Conservation (phyloP, 306 rosid genomes). For the Quercus dentata region DNA sequence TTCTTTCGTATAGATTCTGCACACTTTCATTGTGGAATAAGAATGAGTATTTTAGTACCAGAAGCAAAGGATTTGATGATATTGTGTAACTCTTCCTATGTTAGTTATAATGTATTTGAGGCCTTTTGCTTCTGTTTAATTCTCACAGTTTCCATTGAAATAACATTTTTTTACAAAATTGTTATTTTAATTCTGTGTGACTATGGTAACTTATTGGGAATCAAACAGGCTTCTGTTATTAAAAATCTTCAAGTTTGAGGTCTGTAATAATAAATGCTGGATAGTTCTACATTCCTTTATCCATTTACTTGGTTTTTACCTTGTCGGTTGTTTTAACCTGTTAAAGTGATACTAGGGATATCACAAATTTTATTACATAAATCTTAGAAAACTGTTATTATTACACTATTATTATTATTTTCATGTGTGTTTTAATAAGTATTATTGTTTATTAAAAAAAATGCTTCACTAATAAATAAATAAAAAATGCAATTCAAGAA, state of each 20-base stretch:
- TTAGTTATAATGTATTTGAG: slow-evolving; percentile 26
- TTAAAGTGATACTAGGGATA: no score
- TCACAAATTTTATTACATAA: no score
- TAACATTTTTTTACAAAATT: slow-evolving; percentile 24
- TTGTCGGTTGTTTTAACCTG: neutral
- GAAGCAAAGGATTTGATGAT: slow-evolving; percentile 26
- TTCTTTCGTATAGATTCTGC: slow-evolving; percentile 35
- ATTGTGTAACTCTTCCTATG: slow-evolving; percentile 26
- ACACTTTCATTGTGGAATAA: slow-evolving; percentile 23
- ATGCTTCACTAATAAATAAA: no score
- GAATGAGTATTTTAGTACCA: slow-evolving; percentile 26
- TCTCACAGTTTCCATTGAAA: slow-evolving; percentile 14
- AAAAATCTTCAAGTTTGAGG: slow-evolving; percentile 18
- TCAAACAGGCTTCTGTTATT: slow-evolving; percentile 19
- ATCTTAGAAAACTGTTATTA: no score
- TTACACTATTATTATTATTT: no score
- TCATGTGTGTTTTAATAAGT: no score
- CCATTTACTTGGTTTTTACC: slow-evolving; percentile 5
- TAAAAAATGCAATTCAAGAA: no score
- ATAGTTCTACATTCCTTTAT: slow-evolving; percentile 13
- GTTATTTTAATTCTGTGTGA: slow-evolving; percentile 32
- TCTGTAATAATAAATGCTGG: slow-evolving; percentile 5
- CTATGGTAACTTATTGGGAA: slow-evolving; percentile 16
- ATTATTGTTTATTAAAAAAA: no score
- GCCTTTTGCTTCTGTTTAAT: slow-evolving; percentile 23